These are phyloP conservation scores for Lactarius evosmus DNA, from an alignment of 768 basidiomycete species.

Conservation along the genomic window DNA sequence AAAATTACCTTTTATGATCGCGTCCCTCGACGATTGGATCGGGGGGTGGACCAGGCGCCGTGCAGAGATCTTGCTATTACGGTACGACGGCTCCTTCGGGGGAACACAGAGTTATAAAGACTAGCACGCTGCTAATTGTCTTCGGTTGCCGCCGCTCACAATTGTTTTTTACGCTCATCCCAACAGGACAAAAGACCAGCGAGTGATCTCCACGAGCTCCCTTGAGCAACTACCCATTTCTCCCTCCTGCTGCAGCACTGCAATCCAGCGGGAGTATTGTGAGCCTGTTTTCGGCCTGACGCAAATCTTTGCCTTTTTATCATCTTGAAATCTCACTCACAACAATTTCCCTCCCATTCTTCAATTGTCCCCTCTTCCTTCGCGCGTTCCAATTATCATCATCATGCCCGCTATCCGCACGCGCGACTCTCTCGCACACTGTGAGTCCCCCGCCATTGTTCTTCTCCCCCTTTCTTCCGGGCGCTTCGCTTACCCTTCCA, in stretches of 20 bases:
- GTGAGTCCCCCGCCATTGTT: constrained; percentile 35
- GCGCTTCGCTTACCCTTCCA: constrained; percentile 28
- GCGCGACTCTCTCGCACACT: constrained; percentile 62
- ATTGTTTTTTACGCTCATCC: constrained; percentile 26
- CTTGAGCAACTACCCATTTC: constrained; percentile 25
- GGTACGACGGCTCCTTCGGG: constrained; percentile 20
- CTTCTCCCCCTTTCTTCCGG: constrained; percentile 11
- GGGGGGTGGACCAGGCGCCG: constrained; percentile 9
- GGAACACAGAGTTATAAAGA: constrained; percentile 25
- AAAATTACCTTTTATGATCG: constrained; percentile 6
- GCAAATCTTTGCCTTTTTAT: constrained; percentile 21
- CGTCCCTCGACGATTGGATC: constrained; percentile 28
- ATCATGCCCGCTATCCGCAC: constrained; percentile 76
- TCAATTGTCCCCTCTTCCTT: constrained; percentile 12
- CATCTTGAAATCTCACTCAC: constrained; percentile 8
- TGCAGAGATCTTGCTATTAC: constrained; percentile 27
- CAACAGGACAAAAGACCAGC: constrained; percentile 27
- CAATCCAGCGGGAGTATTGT: constrained; percentile 18
- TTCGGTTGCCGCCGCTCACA: constrained; percentile 28
- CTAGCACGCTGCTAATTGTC: constrained; percentile 25
- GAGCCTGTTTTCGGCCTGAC: constrained; percentile 13
- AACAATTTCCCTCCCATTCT: constrained; percentile 12
- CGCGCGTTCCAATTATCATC: constrained; percentile 37
- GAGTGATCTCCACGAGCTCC: not conserved
- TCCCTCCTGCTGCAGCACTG: constrained; percentile 26